phyloP scores from a whole-genome alignment of 2,329 filamentous ascomycete genomes.

The Orbilia javanica region DNA sequence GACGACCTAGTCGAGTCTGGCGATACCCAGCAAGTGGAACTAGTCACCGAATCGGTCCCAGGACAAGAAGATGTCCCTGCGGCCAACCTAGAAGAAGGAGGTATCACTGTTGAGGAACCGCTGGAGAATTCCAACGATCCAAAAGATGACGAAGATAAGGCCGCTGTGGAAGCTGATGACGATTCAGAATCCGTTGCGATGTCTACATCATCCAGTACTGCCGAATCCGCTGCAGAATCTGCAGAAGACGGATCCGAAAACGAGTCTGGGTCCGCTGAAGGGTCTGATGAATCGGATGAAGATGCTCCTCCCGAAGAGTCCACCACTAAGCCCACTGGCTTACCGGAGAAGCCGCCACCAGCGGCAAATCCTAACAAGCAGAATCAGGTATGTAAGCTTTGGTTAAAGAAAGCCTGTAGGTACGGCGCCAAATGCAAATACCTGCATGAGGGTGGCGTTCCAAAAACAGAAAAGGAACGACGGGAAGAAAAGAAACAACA shows the following conservation, averaged over 20 bases:
- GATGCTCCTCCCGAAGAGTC: constrained; percentile 53
- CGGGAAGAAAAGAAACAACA: constrained; percentile 56
- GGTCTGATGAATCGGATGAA: constrained; percentile 49
- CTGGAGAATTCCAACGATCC: not conserved
- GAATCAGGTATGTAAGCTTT: constrained; percentile 55
- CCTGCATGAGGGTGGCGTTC: constrained; percentile 55
- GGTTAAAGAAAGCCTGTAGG: constrained; percentile 55
- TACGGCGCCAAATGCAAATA: constrained; percentile 57
- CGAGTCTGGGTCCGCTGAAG: constrained; percentile 36
- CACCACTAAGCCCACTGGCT: constrained; percentile 41
- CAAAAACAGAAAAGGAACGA: constrained; percentile 54
- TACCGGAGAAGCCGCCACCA: constrained; percentile 49
- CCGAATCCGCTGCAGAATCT: constrained; percentile 41
- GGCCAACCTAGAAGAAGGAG: not conserved
- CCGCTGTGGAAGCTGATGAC: constrained; percentile 34
- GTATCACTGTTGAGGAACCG: constrained; percentile 44
- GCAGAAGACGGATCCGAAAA: constrained; percentile 45
- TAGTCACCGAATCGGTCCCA: constrained; percentile 32
- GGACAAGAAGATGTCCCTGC: constrained; percentile 4
- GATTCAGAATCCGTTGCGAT: constrained; percentile 51
- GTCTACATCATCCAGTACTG: constrained; percentile 51
- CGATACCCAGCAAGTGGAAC: constrained; percentile 39
- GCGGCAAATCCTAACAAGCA: constrained; percentile 45
- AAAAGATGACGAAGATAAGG: constrained; percentile 16
- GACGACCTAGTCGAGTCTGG: constrained; percentile 42